These are phyloP conservation scores for Lentinula edodes DNA, from an alignment of 768 basidiomycete genomes.

Conservation along the genomic window DNA sequence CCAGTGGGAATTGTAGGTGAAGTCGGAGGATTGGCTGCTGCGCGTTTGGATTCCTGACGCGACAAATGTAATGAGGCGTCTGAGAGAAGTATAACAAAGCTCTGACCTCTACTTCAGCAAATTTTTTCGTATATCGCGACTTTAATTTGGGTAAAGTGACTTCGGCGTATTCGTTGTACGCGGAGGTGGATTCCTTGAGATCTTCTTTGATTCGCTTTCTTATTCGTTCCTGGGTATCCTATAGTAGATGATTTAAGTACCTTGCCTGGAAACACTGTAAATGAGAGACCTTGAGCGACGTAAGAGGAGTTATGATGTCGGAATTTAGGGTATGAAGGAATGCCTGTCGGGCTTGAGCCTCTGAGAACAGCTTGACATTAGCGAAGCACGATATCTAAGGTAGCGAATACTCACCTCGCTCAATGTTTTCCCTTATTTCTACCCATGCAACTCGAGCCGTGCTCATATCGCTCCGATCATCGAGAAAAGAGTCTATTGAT, in stretches of 20 bases:
- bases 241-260: slow-evolving; percentile 2
- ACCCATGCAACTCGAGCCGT: slow-evolving; percentile 72
- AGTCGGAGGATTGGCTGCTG: slow-evolving; percentile 26
- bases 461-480: slow-evolving; percentile 63
- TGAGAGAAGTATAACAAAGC: background rate
- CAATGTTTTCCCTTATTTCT: slow-evolving; percentile 81
- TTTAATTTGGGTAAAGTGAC: slow-evolving; percentile 77
- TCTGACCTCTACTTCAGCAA: slow-evolving; percentile 79
- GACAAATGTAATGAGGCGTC: slow-evolving; percentile 3
- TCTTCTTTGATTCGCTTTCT: slow-evolving; percentile 89
- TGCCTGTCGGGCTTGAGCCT: slow-evolving; percentile 77
- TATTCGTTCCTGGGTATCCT: slow-evolving; percentile 93
- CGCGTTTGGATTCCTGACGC: slow-evolving; percentile 61
- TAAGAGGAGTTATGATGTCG: slow-evolving; percentile 72
- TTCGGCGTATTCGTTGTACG: slow-evolving; percentile 81
- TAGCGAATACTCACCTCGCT: slow-evolving; percentile 51
- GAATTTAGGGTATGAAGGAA: slow-evolving; percentile 64
- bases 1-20: slow-evolving; percentile 26
- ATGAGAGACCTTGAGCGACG: slow-evolving; percentile 52
- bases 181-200: slow-evolving; percentile 67
- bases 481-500: slow-evolving; percentile 63
- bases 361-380: slow-evolving; percentile 31
- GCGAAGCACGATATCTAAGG: background rate
- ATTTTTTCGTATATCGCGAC: slow-evolving; percentile 75
- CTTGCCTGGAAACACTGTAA: background rate